Conservation (phyloP, 345 rosid species). For the Chamaenerion angustifolium region DNA sequence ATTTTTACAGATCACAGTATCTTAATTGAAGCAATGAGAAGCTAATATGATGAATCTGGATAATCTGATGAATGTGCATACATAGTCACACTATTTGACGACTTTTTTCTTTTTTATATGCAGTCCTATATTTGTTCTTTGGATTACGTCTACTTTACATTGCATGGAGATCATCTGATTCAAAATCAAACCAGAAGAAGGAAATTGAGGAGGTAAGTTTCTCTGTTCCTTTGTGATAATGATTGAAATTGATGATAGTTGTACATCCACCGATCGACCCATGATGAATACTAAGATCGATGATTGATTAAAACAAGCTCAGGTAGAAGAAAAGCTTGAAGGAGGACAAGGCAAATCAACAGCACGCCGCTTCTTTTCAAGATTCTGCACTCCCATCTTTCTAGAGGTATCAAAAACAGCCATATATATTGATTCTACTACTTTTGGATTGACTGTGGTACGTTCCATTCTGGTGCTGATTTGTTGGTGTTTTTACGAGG, state of each 20-base stretch:
- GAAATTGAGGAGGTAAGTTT: slow-evolving; percentile 91
- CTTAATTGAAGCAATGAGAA: neutral
- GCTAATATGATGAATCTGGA: neutral
- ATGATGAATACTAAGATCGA: no score
- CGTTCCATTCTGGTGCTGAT: neutral
- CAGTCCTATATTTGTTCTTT: slow-evolving; percentile 51
- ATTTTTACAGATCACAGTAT: no score
- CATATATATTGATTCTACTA: slow-evolving; percentile 1
- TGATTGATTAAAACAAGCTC: neutral
- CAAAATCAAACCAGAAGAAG: slow-evolving; percentile 83
- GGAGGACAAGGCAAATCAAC: slow-evolving; percentile 72
- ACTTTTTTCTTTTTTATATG: neutral
- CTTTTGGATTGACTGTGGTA: neutral
- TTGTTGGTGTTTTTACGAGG: neutral
- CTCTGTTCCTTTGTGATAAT: neutral
- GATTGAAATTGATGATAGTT: neutral
- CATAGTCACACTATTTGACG: neutral
- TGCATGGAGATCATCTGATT: slow-evolving; percentile 95
- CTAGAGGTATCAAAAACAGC: slow-evolving; percentile 47
- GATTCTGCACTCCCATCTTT: slow-evolving; percentile 96
- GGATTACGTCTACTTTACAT: slow-evolving; percentile 92
- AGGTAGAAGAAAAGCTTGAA: slow-evolving; percentile 99
- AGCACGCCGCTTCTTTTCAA: slow-evolving; percentile 69
- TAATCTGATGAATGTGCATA: neutral
- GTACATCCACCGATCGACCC: no score